Conservation (phyloP, 2,329 filamentous ascomycete genomes). For the Aspergillus alliaceus region DNA sequence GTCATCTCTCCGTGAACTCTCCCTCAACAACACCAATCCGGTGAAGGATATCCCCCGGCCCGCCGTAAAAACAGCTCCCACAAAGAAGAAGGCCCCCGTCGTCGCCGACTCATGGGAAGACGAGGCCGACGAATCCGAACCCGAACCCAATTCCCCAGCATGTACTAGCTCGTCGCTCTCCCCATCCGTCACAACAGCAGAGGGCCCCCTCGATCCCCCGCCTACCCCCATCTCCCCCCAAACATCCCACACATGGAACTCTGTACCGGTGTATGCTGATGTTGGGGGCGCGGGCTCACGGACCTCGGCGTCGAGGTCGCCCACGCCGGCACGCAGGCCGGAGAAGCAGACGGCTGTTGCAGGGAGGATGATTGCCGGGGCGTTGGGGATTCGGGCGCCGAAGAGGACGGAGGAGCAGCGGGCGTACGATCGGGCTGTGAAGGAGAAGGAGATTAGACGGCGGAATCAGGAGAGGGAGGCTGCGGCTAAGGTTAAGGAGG, state of each 20-base stretch:
- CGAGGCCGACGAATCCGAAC: conserved; percentile 55
- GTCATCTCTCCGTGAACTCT: conserved; percentile 31
- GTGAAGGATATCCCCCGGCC: conserved; percentile 29
- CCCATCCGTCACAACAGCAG: conserved; percentile 27
- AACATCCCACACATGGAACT: conserved; percentile 23
- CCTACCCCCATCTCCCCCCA: conserved; percentile 65
- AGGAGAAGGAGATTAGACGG: conserved; percentile 79
- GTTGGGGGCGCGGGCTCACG: conserved; percentile 15
- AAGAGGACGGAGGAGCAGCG: conserved; percentile 84
- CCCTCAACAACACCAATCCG: conserved; percentile 30
- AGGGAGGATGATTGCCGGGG: conserved; percentile 83
- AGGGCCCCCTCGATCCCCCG: conserved; percentile 56
- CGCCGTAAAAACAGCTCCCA: conserved; percentile 3
- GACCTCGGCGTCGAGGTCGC: conserved; percentile 13
- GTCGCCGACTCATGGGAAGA: conserved; percentile 79
- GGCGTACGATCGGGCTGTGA: conserved; percentile 78
- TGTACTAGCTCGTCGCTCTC: conserved; percentile 19
- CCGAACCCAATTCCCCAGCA: conserved; percentile 13
- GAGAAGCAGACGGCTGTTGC: conserved; percentile 95
- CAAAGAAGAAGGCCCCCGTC: conserved; percentile 41
- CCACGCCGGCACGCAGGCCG: conserved; percentile 51
- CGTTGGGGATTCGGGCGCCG: conserved; percentile 76
- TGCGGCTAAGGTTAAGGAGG: conserved; percentile 62
- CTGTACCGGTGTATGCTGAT: conserved; percentile 14
- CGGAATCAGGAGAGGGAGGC: conserved; percentile 70